A percentile compares a stretch with the other conserved stretches of the same genome.
phyloP scores from a whole-genome alignment of 1,284 basidiomycete genomes.

The Entoloma clypeatum region DNA sequence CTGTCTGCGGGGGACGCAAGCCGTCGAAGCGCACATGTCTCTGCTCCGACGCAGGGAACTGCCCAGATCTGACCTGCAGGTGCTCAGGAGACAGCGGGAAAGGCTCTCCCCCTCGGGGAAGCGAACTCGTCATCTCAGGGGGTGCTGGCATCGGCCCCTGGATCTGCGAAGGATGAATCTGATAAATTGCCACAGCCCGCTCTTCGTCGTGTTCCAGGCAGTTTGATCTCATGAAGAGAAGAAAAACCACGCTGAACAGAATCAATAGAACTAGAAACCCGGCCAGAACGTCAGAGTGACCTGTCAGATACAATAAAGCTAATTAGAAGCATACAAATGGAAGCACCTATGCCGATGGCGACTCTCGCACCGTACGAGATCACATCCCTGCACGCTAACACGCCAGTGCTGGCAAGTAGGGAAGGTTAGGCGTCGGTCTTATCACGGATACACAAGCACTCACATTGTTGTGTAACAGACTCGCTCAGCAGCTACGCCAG shows the following conservation, averaged over 20 bases:
- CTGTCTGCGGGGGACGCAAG: slow-evolving; percentile 14
- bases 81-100: slow-evolving; percentile 3
- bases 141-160: slow-evolving; percentile 14
- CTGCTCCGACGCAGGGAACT: slow-evolving; percentile 11
- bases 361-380: slow-evolving; percentile 12
- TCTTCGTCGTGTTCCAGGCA: too few species aligned
- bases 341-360: slow-evolving; percentile 13
- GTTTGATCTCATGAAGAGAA: slow-evolving; percentile 9
- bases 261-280: background rate
- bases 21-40: slow-evolving; percentile 12
- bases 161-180: slow-evolving; percentile 17
- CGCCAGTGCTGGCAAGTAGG: slow-evolving; percentile 7
- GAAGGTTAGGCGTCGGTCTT: background rate
- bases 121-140: slow-evolving; percentile 8
- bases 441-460: background rate
- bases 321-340: slow-evolving; percentile 14
- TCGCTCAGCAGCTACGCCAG: slow-evolving; percentile 17
- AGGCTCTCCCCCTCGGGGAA: slow-evolving; percentile 3
- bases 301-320: background rate
- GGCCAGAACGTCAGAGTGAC: too few species aligned
- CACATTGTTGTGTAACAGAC: slow-evolving; percentile 18
- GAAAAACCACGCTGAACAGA: slow-evolving; percentile 12
- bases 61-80: slow-evolving; percentile 6
- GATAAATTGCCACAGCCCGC: slow-evolving; percentile 17
- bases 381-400: slow-evolving; percentile 13